These are phyloP conservation scores for Dictyostelium purpureum DNA, from an alignment of 78 protist genomes.

Conservation along the genomic window DNA sequence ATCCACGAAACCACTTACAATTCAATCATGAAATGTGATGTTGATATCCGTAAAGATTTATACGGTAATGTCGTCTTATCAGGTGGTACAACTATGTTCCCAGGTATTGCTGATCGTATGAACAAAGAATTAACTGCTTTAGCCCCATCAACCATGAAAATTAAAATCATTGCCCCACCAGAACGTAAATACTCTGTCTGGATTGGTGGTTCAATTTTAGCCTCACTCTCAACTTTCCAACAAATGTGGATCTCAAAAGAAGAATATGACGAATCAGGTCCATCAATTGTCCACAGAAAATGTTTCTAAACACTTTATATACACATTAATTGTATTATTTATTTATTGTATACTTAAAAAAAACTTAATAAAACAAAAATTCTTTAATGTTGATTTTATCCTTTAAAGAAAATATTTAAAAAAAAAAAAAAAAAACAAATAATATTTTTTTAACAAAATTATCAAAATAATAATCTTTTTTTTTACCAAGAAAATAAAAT, in stretches of 20 bases:
- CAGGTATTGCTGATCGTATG: constrained; percentile 72
- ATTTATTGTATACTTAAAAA: no score
- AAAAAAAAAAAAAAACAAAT: not conserved
- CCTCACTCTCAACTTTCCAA: no score
- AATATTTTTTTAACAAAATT: not conserved
- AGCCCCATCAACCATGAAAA: constrained; percentile 60
- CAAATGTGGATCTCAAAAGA: no score
- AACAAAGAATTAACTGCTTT: constrained; percentile 52
- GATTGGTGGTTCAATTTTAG: no score
- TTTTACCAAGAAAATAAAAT: no score
- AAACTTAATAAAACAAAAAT: not conserved
- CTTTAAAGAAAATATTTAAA: not conserved
- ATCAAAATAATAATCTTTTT: not conserved
- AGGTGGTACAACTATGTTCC: constrained; percentile 71
- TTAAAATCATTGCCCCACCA: constrained; percentile 10
- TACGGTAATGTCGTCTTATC: constrained; percentile 84
- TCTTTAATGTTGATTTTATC: not conserved
- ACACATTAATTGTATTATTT: no score
- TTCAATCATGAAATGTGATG: constrained; percentile 78
- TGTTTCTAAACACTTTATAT: no score
- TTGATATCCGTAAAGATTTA: constrained; percentile 76
- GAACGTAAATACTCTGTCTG: constrained; percentile 18
- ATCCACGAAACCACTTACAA: constrained; percentile 51
- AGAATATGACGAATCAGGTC: no score
- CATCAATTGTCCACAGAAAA: no score